Evolutionary conservation across 129 eudicot species (phyloP), one percentile per base, ranked within the genome.

Genomic region (Artemisia argyi): DNA sequence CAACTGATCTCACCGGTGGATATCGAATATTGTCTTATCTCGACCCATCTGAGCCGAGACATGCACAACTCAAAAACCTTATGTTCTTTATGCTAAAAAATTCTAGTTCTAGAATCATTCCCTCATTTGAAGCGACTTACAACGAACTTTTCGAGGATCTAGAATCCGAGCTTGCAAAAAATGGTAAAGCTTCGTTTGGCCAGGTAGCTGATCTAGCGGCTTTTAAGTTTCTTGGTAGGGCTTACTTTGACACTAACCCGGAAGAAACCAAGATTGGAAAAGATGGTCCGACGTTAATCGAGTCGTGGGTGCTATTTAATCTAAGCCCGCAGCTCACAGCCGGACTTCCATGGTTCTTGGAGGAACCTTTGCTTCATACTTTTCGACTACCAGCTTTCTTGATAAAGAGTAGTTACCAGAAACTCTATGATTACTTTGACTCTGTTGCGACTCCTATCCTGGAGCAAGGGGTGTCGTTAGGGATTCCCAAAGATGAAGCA

Each of bases 1-100:
- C 98, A 0, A 74, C 86, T 0, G 98, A 92, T 0, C 92, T 87
- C 86, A 92, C 96, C 64, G 98, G 98, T 83, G 98, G 98, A 51
- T 80, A 92, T 82, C 81, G 98, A 1, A 68, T 84, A 0, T 78
- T 92, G 0, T 89, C 98, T 3, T 92, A 79, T 39, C 95, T 92
- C 4, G 98, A 92, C 69, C 98, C 98, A 1, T 79, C 96, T 18
- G 98, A 92, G 15, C 96, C 96, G 3, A 89, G 17, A 67, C 98
- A 92, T 69, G 92, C 78, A 22, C 87, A 79, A 61, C 80, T 92
- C 0, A 92, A 92, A 74, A 69, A 74, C 3, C 62, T 92, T 16
- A 64, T 89, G 26, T 92, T 92, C 57, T 83, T 74, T 55, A 75
- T 87, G 58, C 88, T 92, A 1, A 80, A 83, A 19, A 47, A 82